A percentile compares a stretch with the other conserved stretches of the same genome.
phyloP scores from a whole-genome alignment of 75 land plant genomes.

The Cupressus sempervirens region DNA sequence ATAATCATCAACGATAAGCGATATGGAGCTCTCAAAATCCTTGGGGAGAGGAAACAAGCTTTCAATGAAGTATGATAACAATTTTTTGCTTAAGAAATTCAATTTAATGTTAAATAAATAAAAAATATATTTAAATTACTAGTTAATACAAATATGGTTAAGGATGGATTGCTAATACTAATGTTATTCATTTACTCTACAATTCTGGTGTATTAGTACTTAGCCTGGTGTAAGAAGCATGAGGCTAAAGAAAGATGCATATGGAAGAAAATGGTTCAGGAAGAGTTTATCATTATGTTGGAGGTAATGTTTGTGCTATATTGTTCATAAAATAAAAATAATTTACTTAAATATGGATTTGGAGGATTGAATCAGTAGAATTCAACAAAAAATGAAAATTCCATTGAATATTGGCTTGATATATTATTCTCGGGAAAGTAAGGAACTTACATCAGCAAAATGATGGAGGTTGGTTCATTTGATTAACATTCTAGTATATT shows the following conservation, averaged over 20 bases:
- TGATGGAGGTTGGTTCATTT: slow-evolving; percentile 72
- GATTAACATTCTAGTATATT: not conserved
- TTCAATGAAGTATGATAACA: slow-evolving; percentile 73
- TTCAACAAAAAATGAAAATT: not conserved
- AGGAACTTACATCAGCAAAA: slow-evolving; percentile 74
- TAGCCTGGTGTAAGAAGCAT: slow-evolving; percentile 64
- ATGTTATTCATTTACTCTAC: not conserved
- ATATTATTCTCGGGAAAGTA: slow-evolving; percentile 59
- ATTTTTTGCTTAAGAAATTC: not conserved
- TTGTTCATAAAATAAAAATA: not conserved
- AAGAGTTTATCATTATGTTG: slow-evolving; percentile 79
- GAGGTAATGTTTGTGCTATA: slow-evolving; percentile 44
- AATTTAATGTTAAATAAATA: not conserved
- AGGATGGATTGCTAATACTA: not conserved
- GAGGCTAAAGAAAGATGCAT: slow-evolving; percentile 84
- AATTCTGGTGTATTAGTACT: slow-evolving; percentile 38
- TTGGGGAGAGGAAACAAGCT: slow-evolving; percentile 93
- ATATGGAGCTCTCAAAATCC: slow-evolving; percentile 86
- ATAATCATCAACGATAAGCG: slow-evolving; percentile 91
- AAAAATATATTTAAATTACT: not conserved
- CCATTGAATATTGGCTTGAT: not conserved
- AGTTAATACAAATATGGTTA: not conserved
- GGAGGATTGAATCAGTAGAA: not conserved
- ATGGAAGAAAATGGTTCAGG: slow-evolving; percentile 76
- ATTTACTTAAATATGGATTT: not conserved